Percentiles rank a stretch among this genome's conserved stretches.
Conservation (phyloP, 192 early-diverging fungal genomes). For the Rhizoclosmatium sp. region DNA sequence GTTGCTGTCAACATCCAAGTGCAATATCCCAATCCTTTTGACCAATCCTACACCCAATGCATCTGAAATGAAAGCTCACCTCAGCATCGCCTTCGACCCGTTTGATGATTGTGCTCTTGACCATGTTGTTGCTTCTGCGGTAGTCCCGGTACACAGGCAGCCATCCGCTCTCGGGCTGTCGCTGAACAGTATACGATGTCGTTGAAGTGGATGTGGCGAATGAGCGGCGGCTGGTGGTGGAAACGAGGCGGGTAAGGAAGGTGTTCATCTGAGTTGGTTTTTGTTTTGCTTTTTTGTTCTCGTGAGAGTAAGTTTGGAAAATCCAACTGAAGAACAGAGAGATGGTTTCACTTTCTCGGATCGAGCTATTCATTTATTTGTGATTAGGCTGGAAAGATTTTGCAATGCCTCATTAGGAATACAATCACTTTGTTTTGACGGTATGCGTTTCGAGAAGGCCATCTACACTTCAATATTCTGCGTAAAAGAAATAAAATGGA, state of each 20-base stretch:
- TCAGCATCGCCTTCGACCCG: conserved; percentile 7
- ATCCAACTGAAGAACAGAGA: not conserved
- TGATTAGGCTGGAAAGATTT: not conserved
- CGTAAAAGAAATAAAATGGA: too few species aligned
- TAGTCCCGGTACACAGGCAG: conserved; percentile 38
- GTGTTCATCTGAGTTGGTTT: not conserved
- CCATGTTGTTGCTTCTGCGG: conserved; percentile 19
- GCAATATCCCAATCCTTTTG: not conserved
- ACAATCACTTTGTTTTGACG: too few species aligned
- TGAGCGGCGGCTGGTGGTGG: not conserved
- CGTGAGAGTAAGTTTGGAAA: not conserved
- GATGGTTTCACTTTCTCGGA: too few species aligned
- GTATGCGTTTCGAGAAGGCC: too few species aligned
- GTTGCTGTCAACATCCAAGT: not conserved
- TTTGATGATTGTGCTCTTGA: conserved; percentile 27
- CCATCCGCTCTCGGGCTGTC: conserved; percentile 22
- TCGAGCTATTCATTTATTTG: not conserved
- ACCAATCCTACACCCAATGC: not conserved
- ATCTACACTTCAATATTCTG: too few species aligned
- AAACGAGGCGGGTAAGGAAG: not conserved
- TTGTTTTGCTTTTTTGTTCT: not conserved
- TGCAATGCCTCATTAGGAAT: too few species aligned
- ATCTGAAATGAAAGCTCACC: not conserved
- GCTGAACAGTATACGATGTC: not conserved
- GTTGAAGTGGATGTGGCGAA: not conserved